Base-by-base conservation (phyloP, 176 grass and related monocot genomes). In the Hsuehochloa calcarea region DNA sequence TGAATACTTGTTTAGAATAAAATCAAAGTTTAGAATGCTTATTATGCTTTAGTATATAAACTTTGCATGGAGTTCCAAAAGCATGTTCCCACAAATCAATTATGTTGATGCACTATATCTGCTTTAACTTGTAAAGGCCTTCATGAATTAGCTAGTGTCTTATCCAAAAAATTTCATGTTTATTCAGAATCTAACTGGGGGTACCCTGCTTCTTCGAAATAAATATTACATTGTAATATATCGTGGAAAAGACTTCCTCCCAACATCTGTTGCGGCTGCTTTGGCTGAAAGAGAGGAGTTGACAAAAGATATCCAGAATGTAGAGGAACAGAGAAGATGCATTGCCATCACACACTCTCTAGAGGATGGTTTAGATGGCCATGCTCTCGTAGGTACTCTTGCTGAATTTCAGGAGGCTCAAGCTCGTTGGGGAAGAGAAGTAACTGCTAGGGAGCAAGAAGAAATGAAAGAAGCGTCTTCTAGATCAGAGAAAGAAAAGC, bases 201-300 rank as follows among this genome's bases (percentile, higher is more conserved):
- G 93, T 76, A 90, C 87, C 85, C 84, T 98, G 72, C 89, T 98
- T 83, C 93, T 91, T 72, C 90, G 96, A 83, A 98, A 93, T 89
- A 98, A 98, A 84, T 95, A 89, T 70, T 98, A 90, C 87, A 93
- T 98, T 90, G 90, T 98, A 54, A 90, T 98, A 70, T 98, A 95
- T 83, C 89, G 93, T 83, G 96, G 96, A 78, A 98, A 98, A 72
- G 96, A 98, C 60, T 98, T 98, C 74, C 84, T 95, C n/a, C 86
- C 96, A 60, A 88, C 91, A 65, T 70, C 88, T 64, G 86, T 98
- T 49, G 90, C 91, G 14, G 75, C 81, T 79, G 89, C 86, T 54
- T 90, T 95, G 81, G 87, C 81, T 69, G 96, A 98, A 90, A 93
- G 93, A 81, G 91, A 98, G 86, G 93, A 87, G 78, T 87, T 98